These are phyloP conservation scores for Phoenix dactylifera DNA, from an alignment of 176 grass and related monocot species.

Conservation along the genomic window DNA sequence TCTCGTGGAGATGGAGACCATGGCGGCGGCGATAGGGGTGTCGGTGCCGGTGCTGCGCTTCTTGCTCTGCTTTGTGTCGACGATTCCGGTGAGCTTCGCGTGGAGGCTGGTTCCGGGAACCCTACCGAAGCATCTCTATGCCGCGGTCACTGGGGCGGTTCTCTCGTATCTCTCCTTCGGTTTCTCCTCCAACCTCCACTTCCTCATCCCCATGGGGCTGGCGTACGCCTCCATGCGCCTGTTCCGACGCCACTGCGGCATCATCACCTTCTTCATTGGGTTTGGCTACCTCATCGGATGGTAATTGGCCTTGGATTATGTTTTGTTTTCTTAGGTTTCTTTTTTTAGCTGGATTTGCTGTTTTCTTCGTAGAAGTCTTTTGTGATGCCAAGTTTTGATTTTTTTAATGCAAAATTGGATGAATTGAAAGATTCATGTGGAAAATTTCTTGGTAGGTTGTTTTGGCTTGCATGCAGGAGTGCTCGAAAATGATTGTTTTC, in stretches of 20 bases:
- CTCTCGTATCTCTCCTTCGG: conserved; percentile 95
- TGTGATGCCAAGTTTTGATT: no score
- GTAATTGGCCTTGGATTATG: conserved; percentile 26
- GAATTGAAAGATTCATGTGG: no score
- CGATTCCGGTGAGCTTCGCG: conserved; percentile 80
- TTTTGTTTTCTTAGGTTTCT: no score
- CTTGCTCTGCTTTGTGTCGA: conserved; percentile 87
- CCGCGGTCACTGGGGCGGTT: conserved; percentile 53
- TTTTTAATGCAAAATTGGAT: no score
- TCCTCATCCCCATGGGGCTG: conserved; percentile 72
- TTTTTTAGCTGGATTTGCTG: no score
- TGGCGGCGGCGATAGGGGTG: conserved; percentile 81
- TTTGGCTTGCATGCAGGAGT: no score
- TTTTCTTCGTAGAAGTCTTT: no score
- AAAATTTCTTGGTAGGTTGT: no score
- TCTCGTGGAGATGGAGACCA: conserved; percentile 52
- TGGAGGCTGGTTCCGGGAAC: conserved; percentile 57
- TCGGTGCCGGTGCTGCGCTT: conserved; percentile 93
- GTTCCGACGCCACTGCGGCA: conserved; percentile 50
- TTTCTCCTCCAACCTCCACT: conserved; percentile 80
- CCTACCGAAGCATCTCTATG: conserved; percentile 67
- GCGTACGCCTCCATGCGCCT: conserved; percentile 77
- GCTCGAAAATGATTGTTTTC: no score
- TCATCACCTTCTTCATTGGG: conserved; percentile 79
- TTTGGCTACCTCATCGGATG: conserved; percentile 95